Evolutionary conservation across 2,329 filamentous ascomycete genomes (phyloP).

Genomic region (Rhexocercosporidium sp.): DNA sequence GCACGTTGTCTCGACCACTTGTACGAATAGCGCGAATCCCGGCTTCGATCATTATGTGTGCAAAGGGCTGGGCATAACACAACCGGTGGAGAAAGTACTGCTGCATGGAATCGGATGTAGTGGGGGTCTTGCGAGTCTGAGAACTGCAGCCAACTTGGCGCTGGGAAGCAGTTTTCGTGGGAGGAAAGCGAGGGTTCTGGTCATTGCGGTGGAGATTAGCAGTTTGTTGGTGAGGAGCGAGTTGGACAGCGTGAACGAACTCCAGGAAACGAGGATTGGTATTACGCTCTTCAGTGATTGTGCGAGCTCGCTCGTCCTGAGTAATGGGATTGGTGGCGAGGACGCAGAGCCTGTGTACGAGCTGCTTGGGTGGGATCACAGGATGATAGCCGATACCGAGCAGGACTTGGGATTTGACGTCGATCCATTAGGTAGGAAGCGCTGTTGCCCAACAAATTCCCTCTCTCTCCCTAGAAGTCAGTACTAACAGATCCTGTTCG

Average conservation of each 20-base stretch:
- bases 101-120: constrained; percentile 71
- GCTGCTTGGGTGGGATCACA: constrained; percentile 69
- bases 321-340: constrained; percentile 61
- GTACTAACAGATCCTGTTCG: neutral
- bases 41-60: constrained; percentile 71
- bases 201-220: constrained; percentile 67
- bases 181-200: constrained; percentile 66
- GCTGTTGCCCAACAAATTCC: neutral
- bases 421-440: constrained; percentile 58
- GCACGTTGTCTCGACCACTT: constrained; percentile 70
- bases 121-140: constrained; percentile 64
- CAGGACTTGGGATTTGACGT: constrained; percentile 69
- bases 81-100: constrained; percentile 66
- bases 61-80: constrained; percentile 61
- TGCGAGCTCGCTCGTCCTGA: constrained; percentile 68
- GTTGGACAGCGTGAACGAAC: constrained; percentile 63
- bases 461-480: constrained; percentile 1
- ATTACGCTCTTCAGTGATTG: constrained; percentile 73
- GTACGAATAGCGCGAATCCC: constrained; percentile 72
- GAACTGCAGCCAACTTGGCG: constrained; percentile 70
- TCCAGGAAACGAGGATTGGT: constrained; percentile 67
- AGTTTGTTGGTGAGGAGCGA: constrained; percentile 68
- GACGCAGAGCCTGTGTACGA: constrained; percentile 54
- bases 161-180: constrained; percentile 64
- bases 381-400: constrained; percentile 65